These are phyloP conservation scores for Pseudogymnoascus sp. DNA, from an alignment of 2,329 filamentous ascomycete genomes.

Conservation along the genomic window DNA sequence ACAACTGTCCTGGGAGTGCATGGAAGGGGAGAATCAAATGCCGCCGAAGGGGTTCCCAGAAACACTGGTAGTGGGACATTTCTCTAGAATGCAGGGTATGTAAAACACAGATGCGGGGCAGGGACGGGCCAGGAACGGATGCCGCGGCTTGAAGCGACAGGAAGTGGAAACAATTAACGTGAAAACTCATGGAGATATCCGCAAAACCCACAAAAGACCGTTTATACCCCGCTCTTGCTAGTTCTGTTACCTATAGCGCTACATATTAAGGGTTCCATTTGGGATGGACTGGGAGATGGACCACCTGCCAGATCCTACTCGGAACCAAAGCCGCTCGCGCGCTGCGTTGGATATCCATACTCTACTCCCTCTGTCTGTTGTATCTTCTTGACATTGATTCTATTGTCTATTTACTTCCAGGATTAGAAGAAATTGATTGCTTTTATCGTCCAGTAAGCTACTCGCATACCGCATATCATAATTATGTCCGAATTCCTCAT, in stretches of 20 bases:
- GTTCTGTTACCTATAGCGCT: background rate
- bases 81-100: background rate
- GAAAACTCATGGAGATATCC: background rate
- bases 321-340: constrained; percentile 8
- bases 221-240: background rate
- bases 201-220: constrained; percentile 6
- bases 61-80: background rate
- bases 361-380: background rate
- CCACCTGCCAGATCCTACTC: constrained; percentile 15
- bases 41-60: background rate
- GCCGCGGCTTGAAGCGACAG: background rate
- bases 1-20: background rate
- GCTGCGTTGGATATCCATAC: constrained; percentile 1
- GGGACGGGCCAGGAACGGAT: background rate
- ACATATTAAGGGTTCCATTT: background rate
- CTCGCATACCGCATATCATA: constrained; percentile 9
- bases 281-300: constrained; percentile 16
- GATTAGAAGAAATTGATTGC: constrained; percentile 9
- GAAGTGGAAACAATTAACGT: background rate
- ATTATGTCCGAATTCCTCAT: constrained; percentile 39
- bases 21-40: background rate
- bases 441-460: constrained; percentile 5
- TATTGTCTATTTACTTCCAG: constrained; percentile 9
- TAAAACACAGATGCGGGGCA: background rate
- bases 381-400: background rate